phyloP scores from a whole-genome alignment of 768 basidiomycete genomes.

The Tulasnella sp. region DNA sequence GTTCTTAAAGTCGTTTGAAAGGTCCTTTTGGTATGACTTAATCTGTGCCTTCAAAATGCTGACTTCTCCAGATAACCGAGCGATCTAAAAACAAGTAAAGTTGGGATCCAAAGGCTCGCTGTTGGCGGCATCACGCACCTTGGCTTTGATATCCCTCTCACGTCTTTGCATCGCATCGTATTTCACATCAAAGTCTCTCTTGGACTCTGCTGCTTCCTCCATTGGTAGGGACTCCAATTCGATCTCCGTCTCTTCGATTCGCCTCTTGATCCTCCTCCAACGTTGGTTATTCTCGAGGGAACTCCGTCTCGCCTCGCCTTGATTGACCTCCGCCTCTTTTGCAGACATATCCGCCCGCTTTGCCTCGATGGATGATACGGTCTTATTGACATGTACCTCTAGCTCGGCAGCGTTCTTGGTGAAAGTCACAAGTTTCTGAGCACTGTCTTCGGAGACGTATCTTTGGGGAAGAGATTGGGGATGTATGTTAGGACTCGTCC shows the following conservation, averaged over 20 bases:
- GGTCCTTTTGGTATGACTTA: conserved; percentile 53
- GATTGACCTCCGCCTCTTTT: conserved; percentile 71
- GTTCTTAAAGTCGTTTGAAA: conserved; percentile 71
- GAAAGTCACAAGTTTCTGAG: conserved; percentile 49
- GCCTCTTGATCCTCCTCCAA: conserved; percentile 52
- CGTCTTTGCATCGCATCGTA: conserved; percentile 56
- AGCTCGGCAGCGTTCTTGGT: conserved; percentile 41
- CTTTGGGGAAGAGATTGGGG: conserved; percentile 31
- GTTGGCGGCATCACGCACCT: conserved; percentile 36
- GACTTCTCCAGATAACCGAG: conserved; percentile 76
- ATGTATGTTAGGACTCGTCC: not conserved
- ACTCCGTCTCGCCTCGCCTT: conserved; percentile 53
- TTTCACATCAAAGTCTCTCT: conserved; percentile 72
- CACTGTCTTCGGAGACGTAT: conserved; percentile 61
- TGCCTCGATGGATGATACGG: conserved; percentile 33
- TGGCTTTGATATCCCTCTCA: conserved; percentile 59
- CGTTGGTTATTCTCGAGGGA: conserved; percentile 78
- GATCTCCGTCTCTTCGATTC: conserved; percentile 54
- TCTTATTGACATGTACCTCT: conserved; percentile 37
- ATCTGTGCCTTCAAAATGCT: conserved; percentile 59
- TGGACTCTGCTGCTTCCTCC: conserved; percentile 75
- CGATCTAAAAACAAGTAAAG: conserved; percentile 39
- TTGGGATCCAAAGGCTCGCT: not conserved
- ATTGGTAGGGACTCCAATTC: conserved; percentile 71
- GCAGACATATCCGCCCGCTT: conserved; percentile 38